Evolutionary conservation across 2,329 filamentous ascomycete genomes (phyloP), one percentile per base, ranked within the genome.

Genomic region (Paracorniculantispora psalliotae): DNA sequence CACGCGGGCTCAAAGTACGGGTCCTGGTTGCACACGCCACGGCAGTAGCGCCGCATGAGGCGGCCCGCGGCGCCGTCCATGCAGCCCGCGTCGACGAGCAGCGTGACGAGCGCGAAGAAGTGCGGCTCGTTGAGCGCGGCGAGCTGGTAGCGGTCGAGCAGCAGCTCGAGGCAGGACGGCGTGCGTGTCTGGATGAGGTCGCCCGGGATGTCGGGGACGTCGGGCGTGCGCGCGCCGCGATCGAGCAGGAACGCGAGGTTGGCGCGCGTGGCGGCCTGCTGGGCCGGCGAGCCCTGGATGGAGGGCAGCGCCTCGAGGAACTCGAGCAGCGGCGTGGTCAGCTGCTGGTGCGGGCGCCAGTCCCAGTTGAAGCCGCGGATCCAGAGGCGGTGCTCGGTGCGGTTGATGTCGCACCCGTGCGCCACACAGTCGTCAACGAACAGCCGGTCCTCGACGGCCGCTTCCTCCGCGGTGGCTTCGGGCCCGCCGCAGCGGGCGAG

Each of bases 11-110:
- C 33, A 23, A 57, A 57, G 44, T 35, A 49, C n/a, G 44, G 54
- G 21, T 57, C 54, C 2, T 35, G 33, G 44, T 57, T 57, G 54
- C 44, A 44, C 12, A 46, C 25, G 17, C 54, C 54, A 2, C 44
- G 54, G 25, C 54, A 57, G 44, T 57, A 57, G 15, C 54, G 54
- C n/a, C 44, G 44, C 54, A 57, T 57, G 23, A 57, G 25, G 23
- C 54, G 54, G n/a, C 54, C 54, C 33, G 23, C 30, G 23, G 44
- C 54, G 21, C 44, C 54, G n/a, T 57, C 54, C 54, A 57, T 57
- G n/a, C 54, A 49, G 3, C 54, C 54, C 12, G 54, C 44, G 1
- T 57, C 54, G 12, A 57, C 54, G 17, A 57, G 35, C 33, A 57
- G 28, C 23, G 54, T 43, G 12, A 57, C 54, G 8, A 57, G 28